Evolutionary conservation across 805 yeast species (phyloP).

Genomic region (Suhomyces kilbournensis): DNA sequence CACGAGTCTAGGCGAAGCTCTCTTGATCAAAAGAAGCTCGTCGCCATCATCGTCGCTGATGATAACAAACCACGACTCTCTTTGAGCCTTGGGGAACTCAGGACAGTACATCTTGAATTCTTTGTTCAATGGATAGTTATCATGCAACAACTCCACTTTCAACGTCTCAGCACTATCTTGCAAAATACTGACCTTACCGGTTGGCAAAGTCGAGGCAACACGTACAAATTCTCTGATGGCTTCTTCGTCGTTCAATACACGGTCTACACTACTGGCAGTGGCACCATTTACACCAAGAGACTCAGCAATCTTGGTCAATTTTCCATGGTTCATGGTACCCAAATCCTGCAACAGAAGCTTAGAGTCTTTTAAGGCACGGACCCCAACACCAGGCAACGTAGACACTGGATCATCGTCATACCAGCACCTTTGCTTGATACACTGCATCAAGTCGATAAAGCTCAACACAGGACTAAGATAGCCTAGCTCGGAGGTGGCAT

Average conservation of each 20-base stretch:
- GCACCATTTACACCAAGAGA: conserved; percentile 34
- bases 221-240: conserved; percentile 46
- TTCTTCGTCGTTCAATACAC: conserved; percentile 8
- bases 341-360: conserved; percentile 34
- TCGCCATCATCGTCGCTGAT: conserved; percentile 47
- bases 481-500: conserved; percentile 83
- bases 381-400: conserved; percentile 48
- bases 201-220: conserved; percentile 60
- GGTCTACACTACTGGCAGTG: conserved; percentile 23
- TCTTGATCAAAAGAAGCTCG: conserved; percentile 63
- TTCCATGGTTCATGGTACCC: conserved; percentile 40
- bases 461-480: conserved; percentile 58
- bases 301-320: conserved; percentile 32
- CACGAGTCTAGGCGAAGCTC: conserved; percentile 61
- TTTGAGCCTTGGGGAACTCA: conserved; percentile 83
- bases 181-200: conserved; percentile 43
- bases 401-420: conserved; percentile 70
- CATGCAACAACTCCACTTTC: conserved; percentile 49
- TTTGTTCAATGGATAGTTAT: conserved; percentile 45
- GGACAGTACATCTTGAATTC: conserved; percentile 75
- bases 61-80: conserved; percentile 89
- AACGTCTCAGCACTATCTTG: conserved; percentile 39
- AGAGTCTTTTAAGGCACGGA: neutral
- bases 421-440: conserved; percentile 88
- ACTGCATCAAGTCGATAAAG: conserved; percentile 71